Percentiles rank a stretch among this genome's conserved stretches.
These are phyloP conservation scores for Volvox carteri DNA, from an alignment of 163 green algal genomes.

Conservation along the genomic window DNA sequence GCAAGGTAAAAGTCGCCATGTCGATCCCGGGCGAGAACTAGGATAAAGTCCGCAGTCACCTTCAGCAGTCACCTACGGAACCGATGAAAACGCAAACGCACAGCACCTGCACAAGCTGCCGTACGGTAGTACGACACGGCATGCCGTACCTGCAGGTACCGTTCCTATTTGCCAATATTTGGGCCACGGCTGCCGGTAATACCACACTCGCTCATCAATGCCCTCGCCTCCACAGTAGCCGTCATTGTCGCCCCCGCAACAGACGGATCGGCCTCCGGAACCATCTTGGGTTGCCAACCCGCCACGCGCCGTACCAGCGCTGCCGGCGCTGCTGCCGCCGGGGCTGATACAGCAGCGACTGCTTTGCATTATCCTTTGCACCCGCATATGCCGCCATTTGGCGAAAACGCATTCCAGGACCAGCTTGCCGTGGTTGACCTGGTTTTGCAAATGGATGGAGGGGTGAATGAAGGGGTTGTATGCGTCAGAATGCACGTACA, in stretches of 20 bases:
- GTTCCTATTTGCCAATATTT: constrained; percentile 37
- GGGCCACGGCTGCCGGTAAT: constrained; percentile 37
- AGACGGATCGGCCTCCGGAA: neutral
- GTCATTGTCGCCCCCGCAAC: neutral
- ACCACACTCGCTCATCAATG: neutral
- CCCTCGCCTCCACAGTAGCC: neutral
- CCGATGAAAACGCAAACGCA: too few species aligned
- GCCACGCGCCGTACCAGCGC: neutral
- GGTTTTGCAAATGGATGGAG: too few species aligned
- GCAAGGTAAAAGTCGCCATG: neutral
- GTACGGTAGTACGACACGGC: too few species aligned
- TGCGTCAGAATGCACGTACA: too few species aligned
- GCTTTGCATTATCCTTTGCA: neutral
- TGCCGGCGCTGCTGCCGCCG: neutral
- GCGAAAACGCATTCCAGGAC: constrained; percentile 61
- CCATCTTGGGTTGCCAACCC: neutral
- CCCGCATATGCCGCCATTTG: constrained; percentile 22
- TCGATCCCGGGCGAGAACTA: too few species aligned
- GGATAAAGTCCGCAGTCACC: neutral
- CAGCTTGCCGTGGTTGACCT: constrained; percentile 77
- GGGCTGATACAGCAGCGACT: neutral
- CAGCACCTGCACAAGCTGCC: too few species aligned
- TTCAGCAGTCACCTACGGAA: too few species aligned
- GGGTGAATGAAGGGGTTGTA: too few species aligned
- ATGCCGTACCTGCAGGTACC: constrained; percentile 52